Conservation (phyloP, 176 grass and related monocot genomes). For the Oryza glaberrima region DNA sequence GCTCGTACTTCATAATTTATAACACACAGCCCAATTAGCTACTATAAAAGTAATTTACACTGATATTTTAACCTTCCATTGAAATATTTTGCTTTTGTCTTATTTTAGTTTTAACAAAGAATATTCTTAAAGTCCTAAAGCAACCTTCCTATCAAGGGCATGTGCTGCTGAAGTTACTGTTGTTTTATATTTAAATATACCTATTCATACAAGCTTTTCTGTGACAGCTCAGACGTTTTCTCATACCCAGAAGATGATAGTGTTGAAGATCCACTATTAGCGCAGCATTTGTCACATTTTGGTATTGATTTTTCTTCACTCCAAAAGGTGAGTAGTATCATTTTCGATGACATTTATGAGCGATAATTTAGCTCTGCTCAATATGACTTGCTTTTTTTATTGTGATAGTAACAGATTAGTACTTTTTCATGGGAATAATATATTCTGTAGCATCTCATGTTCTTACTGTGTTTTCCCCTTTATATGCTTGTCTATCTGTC, state of each 20-base stretch:
- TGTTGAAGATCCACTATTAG: constrained; percentile 91
- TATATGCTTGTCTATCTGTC: constrained; percentile 1
- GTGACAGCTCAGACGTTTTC: constrained; percentile 97
- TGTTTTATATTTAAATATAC: constrained; percentile 13
- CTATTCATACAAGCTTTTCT: constrained; percentile 53
- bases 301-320: constrained; percentile 98
- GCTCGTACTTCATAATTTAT: not conserved
- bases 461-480: not conserved
- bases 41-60: not conserved
- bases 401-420: not conserved
- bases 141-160: constrained; percentile 18
- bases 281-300: constrained; percentile 94
- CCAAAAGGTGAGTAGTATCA: constrained; percentile 76
- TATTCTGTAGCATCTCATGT: not conserved
- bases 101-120: not conserved
- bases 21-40: not conserved
- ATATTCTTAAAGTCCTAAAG: not conserved
- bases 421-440: not conserved
- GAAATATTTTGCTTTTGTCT: not conserved
- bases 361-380: constrained; percentile 9
- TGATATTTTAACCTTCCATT: not conserved
- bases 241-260: constrained; percentile 98
- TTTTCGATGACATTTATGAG: not conserved
- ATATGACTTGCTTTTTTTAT: not conserved
- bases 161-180: not conserved